These are phyloP conservation scores for Camellia oleifera DNA, from an alignment of 179 eudicot species.

Conservation along the genomic window DNA sequence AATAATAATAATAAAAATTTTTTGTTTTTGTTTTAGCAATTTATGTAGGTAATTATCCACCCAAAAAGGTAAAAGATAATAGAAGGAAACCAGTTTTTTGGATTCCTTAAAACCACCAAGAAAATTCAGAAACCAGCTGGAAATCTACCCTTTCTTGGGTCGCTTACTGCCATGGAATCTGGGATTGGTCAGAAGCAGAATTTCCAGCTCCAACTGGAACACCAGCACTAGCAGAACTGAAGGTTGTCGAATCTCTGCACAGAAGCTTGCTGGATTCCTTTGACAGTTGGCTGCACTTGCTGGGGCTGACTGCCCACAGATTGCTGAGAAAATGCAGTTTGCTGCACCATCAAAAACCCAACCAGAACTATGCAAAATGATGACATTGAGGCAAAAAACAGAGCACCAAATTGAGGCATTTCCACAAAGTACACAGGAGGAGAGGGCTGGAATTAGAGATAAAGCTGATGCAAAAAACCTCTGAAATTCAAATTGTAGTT, in stretches of 20 bases:
- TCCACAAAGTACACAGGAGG: too few species aligned
- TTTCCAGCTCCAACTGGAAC: constrained; percentile 45
- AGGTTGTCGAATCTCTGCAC: constrained; percentile 31
- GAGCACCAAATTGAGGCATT: too few species aligned
- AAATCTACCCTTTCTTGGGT: constrained; percentile 44
- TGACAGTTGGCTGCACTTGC: constrained; percentile 38
- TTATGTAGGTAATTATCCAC: constrained; percentile 6
- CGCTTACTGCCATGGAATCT: constrained; percentile 43
- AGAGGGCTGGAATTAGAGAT: too few species aligned
- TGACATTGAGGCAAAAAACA: too few species aligned
- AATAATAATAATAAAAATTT: too few species aligned
- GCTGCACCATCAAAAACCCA: too few species aligned
- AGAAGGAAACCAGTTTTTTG: too few species aligned
- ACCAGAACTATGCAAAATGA: too few species aligned
- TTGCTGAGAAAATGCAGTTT: constrained; percentile 35
- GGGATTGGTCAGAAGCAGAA: constrained; percentile 47
- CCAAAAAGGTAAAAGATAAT: too few species aligned
- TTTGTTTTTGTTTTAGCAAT: too few species aligned
- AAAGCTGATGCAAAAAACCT: too few species aligned
- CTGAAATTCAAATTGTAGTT: too few species aligned
- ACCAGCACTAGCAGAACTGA: constrained; percentile 31
- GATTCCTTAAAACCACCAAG: not conserved
- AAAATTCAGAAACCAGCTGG: constrained; percentile 36
- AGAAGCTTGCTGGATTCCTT: constrained; percentile 49
- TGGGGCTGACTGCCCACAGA: constrained; percentile 45